Evolutionary conservation across 164 flowering plant species (phyloP), one percentile per base, ranked within the genome.

Genomic region (Amborella trichopoda): DNA sequence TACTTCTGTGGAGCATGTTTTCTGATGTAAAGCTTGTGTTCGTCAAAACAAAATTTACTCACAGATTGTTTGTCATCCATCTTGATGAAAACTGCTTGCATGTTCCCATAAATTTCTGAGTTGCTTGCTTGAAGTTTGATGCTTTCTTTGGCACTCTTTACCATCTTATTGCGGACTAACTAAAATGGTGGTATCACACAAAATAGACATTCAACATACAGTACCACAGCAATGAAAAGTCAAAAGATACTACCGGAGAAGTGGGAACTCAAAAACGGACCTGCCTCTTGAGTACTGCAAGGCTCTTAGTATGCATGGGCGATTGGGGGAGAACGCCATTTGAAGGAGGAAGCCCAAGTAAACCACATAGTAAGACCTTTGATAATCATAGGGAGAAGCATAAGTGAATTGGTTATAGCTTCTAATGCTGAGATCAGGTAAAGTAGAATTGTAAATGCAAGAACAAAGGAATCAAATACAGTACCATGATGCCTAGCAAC

Each of bases 291-390:
- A 75, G 77, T 58, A 67, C 68, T 23, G 77, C 68, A 40, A 75
- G 70, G 54, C 76, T 75, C 56, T 69, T 75, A 2, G 80, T 71
- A 63, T 75, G 80, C 80, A 71, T 75, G 26, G 80, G 80, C 33
- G 80, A 69, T 32, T 75, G 80, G 40, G 80, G 80, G 26, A 75
- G 68, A 22, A 75, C 80, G 9, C 80, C 77, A 50, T 75, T 75
- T 26, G 71, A 50, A 36, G 77, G 80, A 50, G 75, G 77, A 18
- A 75, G 53, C 19, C 80, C 80, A 25, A 75, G 19, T 56, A 75
- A 44, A 23, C 77, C 77, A 47, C 75, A 75, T 16, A 75, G 36
- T 58, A 75, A 54, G 44, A 74, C 75, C 75, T 75, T 52, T 30
- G 50, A 46, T 25, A 20, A 28, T 26, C 16, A 54, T 22, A 9